phyloP scores from a whole-genome alignment of 352 stramenopile genomes.

The Proteromonas lacertae region DNA sequence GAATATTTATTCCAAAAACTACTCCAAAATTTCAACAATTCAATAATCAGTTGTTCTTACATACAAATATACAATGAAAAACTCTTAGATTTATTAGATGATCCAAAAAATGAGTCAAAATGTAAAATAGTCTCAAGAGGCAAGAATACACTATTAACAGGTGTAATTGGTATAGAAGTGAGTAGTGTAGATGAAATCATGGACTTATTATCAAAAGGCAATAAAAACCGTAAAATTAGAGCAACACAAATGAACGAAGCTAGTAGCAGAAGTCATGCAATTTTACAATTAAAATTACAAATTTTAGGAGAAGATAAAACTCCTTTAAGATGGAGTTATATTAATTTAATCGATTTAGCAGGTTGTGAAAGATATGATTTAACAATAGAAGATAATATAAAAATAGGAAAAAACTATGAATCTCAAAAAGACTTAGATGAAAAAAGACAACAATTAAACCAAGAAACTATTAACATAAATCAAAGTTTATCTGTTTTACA shows the following conservation, averaged over 20 bases:
- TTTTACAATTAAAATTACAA: conserved; percentile 6
- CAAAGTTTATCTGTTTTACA: conserved; percentile 50
- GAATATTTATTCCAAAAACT: no score
- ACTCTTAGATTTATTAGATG: conserved; percentile 9
- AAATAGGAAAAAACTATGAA: no score
- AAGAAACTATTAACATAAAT: conserved; percentile 71
- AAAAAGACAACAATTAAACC: conserved; percentile 28
- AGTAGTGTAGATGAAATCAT: conserved; percentile 3
- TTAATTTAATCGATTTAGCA: conserved; percentile 52
- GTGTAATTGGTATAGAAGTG: not conserved
- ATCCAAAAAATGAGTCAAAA: not conserved
- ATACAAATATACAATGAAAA: conserved; percentile 70
- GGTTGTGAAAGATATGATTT: conserved; percentile 59
- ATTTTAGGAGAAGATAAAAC: no score
- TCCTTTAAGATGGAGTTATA: no score
- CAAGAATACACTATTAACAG: not conserved
- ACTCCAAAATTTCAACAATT: no score
- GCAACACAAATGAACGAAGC: conserved; percentile 6
- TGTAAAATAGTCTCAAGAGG: not conserved
- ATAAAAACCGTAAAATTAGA: conserved; percentile 4
- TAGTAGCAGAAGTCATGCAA: conserved; percentile 7
- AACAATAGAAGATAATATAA: no score
- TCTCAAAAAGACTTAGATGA: no score
- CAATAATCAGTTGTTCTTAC: conserved; percentile 44
- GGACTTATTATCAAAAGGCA: conserved; percentile 4